These are phyloP conservation scores for Nicotiana sylvestris DNA, from an alignment of 257 asterid genomes.

Conservation along the genomic window DNA sequence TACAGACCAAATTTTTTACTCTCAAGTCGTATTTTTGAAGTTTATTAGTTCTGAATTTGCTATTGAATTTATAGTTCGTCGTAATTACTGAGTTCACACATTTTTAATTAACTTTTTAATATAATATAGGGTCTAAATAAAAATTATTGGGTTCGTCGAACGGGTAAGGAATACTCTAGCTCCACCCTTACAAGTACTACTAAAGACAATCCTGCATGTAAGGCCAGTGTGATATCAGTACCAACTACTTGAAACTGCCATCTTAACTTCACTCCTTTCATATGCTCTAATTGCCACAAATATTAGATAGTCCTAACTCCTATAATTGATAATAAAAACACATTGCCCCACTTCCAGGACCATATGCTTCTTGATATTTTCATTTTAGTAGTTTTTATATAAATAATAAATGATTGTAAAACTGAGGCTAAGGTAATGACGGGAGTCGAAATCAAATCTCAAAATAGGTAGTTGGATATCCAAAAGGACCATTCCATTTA, in stretches of 20 bases:
- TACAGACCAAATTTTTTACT: background rate
- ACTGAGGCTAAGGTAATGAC: background rate
- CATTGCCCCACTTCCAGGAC: background rate
- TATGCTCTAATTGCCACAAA: background rate
- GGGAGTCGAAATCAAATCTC: background rate
- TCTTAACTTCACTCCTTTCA: conserved; percentile 1
- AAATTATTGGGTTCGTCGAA: too few species aligned
- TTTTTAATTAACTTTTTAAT: too few species aligned
- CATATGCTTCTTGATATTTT: background rate
- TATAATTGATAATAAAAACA: background rate
- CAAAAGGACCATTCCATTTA: background rate
- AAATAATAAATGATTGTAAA: background rate
- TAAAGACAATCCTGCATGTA: background rate
- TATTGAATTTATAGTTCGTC: too few species aligned
- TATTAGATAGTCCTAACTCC: background rate
- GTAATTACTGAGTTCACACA: too few species aligned
- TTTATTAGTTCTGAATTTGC: too few species aligned
- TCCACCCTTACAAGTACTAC: background rate
- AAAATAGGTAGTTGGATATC: background rate
- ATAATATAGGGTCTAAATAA: too few species aligned
- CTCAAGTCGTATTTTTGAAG: too few species aligned
- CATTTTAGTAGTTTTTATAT: background rate
- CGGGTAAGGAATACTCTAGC: too few species aligned
- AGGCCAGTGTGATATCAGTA: conserved; percentile 19
- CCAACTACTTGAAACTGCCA: conserved; percentile 33